A percentile compares a stretch with the other conserved stretches of the same genome.
These are phyloP conservation scores for Cyberlindnera sargentensis DNA, from an alignment of 805 yeast species.

Conservation along the genomic window DNA sequence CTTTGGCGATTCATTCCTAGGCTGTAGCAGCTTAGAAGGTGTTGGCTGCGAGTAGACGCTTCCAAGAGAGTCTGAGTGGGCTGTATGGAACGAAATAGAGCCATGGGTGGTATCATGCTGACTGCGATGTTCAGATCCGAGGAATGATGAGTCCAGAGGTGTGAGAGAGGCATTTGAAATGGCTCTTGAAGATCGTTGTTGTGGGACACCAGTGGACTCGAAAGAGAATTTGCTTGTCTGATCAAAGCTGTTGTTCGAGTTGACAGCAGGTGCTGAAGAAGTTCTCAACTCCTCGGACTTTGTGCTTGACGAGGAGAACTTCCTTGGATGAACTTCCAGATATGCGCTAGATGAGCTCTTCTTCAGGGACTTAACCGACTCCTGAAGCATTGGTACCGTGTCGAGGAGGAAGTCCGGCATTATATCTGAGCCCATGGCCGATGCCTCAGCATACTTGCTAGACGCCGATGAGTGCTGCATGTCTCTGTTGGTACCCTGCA, in stretches of 20 bases:
- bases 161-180: background rate
- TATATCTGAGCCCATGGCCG: slow-evolving; percentile 9
- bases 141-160: background rate
- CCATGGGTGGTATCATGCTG: slow-evolving; percentile 3
- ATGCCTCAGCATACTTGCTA: slow-evolving; percentile 7
- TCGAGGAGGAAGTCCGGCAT: slow-evolving; percentile 17
- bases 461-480: too few relatives aligned
- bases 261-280: background rate
- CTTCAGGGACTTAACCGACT: slow-evolving; percentile 2
- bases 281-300: slow-evolving; percentile 7
- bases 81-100: slow-evolving; percentile 16
- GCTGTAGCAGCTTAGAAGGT: slow-evolving; percentile 10
- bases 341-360: slow-evolving; percentile 12
- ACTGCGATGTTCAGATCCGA: background rate
- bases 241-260: slow-evolving; percentile 7
- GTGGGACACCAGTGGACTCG: slow-evolving; percentile 2
- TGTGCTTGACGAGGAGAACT: slow-evolving; percentile 11
- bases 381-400: slow-evolving; percentile 12
- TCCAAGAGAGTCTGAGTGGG: slow-evolving; percentile 9
- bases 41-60: slow-evolving; percentile 15
- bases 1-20: slow-evolving; percentile 8
- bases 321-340: slow-evolving; percentile 11
- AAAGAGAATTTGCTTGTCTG: slow-evolving; percentile 16
- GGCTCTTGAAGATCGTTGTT: background rate
- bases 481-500: too few relatives aligned